Percentiles rank a stretch among this genome's conserved stretches.
Conservation (phyloP, 345 rosid species). For the Eutrema japonicum region DNA sequence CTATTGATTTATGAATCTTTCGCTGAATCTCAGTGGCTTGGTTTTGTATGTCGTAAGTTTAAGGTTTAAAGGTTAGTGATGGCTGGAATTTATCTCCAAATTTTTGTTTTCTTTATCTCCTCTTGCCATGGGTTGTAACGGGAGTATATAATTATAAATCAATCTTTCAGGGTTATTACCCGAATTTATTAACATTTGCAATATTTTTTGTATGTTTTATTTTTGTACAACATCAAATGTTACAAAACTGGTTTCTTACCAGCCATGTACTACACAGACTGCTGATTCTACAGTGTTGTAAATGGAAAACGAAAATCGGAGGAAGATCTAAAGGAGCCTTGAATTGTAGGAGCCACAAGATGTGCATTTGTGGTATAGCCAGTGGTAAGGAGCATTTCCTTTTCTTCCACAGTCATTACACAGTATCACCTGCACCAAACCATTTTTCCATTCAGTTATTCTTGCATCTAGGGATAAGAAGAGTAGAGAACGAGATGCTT, state of each 20-base stretch:
- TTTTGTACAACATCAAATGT: conserved; percentile 32
- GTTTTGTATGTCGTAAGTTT: conserved; percentile 36
- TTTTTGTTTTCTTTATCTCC: conserved; percentile 25
- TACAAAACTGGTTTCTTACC: conserved; percentile 31
- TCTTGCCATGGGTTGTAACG: conserved; percentile 28
- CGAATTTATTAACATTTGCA: conserved; percentile 30
- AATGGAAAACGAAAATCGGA: conserved; percentile 12
- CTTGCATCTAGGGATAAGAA: conserved; percentile 3
- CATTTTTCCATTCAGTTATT: neutral
- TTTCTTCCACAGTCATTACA: conserved; percentile 79
- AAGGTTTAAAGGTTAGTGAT: conserved; percentile 24
- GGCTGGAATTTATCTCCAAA: conserved; percentile 29
- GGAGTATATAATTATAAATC: conserved; percentile 16
- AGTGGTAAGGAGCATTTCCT: conserved; percentile 68
- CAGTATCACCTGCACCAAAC: conserved; percentile 51
- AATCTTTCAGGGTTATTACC: conserved; percentile 37
- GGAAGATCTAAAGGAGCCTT: conserved; percentile 50
- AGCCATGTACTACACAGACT: conserved; percentile 19
- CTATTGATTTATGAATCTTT: conserved; percentile 14
- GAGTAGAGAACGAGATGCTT: neutral
- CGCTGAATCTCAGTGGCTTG: neutral
- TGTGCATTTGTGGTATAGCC: conserved; percentile 73
- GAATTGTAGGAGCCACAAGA: conserved; percentile 72
- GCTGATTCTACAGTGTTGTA: conserved; percentile 5
- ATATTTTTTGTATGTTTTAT: conserved; percentile 33